phyloP scores from a whole-genome alignment of 148 eudicot species.

The Fallopia convolvulus region DNA sequence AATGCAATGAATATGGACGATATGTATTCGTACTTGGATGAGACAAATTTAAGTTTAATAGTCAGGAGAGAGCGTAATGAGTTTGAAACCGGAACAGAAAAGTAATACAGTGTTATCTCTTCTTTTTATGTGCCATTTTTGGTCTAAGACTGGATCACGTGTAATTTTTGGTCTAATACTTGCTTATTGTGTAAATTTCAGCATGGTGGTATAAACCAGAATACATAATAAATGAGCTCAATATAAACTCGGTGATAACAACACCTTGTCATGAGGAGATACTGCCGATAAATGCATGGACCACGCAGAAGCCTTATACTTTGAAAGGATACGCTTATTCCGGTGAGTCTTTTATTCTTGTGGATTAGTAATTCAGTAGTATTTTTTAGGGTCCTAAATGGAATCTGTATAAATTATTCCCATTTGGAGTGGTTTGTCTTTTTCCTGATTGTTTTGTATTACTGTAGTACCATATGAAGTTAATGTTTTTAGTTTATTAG shows the following conservation, averaged over 20 bases:
- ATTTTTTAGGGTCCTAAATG: background rate
- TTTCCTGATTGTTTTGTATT: background rate
- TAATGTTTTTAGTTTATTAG: background rate
- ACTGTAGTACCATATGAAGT: background rate
- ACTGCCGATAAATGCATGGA: conserved; percentile 65
- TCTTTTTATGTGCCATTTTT: background rate
- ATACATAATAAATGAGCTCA: conserved; percentile 80
- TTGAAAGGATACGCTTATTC: conserved; percentile 82
- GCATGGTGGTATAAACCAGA: conserved; percentile 99
- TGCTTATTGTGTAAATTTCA: conserved; percentile 15
- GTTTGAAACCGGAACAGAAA: background rate
- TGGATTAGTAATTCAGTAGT: background rate
- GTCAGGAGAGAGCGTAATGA: too few relatives aligned
- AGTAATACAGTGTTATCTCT: background rate
- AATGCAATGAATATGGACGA: background rate
- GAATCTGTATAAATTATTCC: background rate
- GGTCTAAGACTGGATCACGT: too few relatives aligned
- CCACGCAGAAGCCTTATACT: conserved; percentile 76
- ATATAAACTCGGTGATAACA: conserved; percentile 85
- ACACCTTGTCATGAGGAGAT: conserved; percentile 87
- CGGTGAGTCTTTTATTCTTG: conserved; percentile 34
- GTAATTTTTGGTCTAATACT: background rate
- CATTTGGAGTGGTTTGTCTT: background rate
- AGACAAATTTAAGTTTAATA: background rate
- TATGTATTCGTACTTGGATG: background rate